A percentile compares a stretch with the other conserved stretches of the same genome.
Conservation (phyloP, 208 protist genomes). For the Trypanosomatidae sp. region DNA sequence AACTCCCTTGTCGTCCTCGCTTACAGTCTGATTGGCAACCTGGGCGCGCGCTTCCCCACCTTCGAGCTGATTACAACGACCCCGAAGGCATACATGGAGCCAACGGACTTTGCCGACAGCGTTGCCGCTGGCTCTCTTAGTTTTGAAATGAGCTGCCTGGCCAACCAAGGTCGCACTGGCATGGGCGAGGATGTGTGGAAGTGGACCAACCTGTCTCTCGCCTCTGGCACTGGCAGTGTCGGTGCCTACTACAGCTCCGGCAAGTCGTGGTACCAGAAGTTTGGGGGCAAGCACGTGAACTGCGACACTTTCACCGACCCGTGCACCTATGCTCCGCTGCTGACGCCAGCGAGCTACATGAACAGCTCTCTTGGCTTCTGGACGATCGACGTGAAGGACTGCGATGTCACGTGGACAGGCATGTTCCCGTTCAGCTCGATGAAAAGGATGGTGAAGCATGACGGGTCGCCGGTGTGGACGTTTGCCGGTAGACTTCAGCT, state of each 20-base stretch:
- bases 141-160: constrained; percentile 75
- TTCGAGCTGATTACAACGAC: constrained; percentile 61
- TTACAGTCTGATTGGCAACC: constrained; percentile 74
- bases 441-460: constrained; percentile 33
- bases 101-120: constrained; percentile 38
- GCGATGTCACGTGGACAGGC: constrained; percentile 79
- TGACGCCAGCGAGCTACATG: constrained; percentile 58
- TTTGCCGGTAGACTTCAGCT: constrained; percentile 52
- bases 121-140: constrained; percentile 43
- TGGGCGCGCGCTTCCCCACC: constrained; percentile 83
- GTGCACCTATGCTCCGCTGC: constrained; percentile 78
- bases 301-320: constrained; percentile 79
- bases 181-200: constrained; percentile 75
- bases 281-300: constrained; percentile 77
- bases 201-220: constrained; percentile 46
- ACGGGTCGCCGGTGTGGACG: constrained; percentile 50
- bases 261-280: constrained; percentile 85
- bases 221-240: constrained; percentile 51
- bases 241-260: constrained; percentile 60
- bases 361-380: constrained; percentile 36
- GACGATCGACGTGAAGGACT: constrained; percentile 78
- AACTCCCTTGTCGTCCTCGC: constrained; percentile 65
- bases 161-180: constrained; percentile 49
- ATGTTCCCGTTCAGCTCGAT: constrained; percentile 62
- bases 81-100: constrained; percentile 52